phyloP scores from a whole-genome alignment of 2,329 filamentous ascomycete species.

The Xylaria digitata region DNA sequence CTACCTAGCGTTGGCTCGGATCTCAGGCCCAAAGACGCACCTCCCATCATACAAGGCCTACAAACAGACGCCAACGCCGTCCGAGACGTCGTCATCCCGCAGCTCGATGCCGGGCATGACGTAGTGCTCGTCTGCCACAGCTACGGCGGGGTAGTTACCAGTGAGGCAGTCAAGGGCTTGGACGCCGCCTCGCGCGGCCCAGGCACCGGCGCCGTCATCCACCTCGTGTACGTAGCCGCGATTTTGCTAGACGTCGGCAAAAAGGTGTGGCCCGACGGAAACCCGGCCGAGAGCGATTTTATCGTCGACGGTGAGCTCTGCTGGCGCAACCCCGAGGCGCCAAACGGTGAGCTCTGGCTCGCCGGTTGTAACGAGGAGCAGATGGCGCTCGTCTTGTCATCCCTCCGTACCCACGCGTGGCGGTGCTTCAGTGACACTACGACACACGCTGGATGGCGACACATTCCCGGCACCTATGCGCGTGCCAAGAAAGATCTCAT shows the following conservation, averaged over 20 bases:
- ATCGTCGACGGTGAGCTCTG: slow-evolving; percentile 34
- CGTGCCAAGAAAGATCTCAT: slow-evolving; percentile 31
- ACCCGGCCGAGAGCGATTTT: slow-evolving; percentile 13
- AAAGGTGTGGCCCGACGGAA: slow-evolving; percentile 36
- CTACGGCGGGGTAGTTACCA: slow-evolving; percentile 41
- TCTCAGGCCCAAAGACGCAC: slow-evolving; percentile 27
- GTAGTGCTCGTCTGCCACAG: slow-evolving; percentile 39
- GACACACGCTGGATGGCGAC: slow-evolving; percentile 36
- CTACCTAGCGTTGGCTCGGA: slow-evolving; percentile 38
- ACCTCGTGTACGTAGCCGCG: slow-evolving; percentile 40
- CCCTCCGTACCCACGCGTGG: slow-evolving; percentile 31
- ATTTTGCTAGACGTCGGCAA: slow-evolving; percentile 37
- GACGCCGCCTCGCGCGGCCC: slow-evolving; percentile 35
- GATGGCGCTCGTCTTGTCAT: slow-evolving; percentile 11
- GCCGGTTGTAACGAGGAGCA: slow-evolving; percentile 30
- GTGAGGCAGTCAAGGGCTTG: slow-evolving; percentile 38
- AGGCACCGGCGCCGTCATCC: slow-evolving; percentile 32
- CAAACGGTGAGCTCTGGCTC: slow-evolving; percentile 17
- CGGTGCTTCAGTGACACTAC: slow-evolving; percentile 30
- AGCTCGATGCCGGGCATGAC: slow-evolving; percentile 38
- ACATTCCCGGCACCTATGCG: slow-evolving; percentile 36
- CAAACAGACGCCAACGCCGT: slow-evolving; percentile 37
- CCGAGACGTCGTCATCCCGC: slow-evolving; percentile 30
- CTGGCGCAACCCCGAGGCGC: slow-evolving; percentile 25
- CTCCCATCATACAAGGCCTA: slow-evolving; percentile 32